Conservation (phyloP, 2,329 filamentous ascomycete species). For the Aspergillus japonicus region DNA sequence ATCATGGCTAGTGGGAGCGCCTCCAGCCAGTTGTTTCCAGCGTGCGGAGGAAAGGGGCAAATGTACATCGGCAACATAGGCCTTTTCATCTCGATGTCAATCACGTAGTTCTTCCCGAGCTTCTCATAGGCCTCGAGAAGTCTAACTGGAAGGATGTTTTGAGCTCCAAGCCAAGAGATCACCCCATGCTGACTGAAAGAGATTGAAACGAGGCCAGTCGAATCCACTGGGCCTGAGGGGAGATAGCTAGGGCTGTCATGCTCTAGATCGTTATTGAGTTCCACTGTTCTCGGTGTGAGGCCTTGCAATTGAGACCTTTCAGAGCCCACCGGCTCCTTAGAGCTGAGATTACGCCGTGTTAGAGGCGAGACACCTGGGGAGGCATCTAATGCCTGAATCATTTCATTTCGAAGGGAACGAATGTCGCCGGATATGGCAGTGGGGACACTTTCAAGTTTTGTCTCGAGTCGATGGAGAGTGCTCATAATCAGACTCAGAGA, state of each 20-base stretch:
- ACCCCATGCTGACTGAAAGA: constrained; percentile 55
- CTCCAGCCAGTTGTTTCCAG: constrained; percentile 46
- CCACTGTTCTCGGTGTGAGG: constrained; percentile 30
- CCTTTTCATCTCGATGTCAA: constrained; percentile 50
- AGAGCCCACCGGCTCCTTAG: constrained; percentile 11
- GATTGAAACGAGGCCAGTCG: constrained; percentile 39
- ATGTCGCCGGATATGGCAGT: constrained; percentile 31
- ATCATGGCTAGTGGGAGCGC: constrained; percentile 49
- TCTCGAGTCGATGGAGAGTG: constrained; percentile 53
- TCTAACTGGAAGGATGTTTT: constrained; percentile 43
- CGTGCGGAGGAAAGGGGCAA: constrained; percentile 37
- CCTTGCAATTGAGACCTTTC: constrained; percentile 19
- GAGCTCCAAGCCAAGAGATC: constrained; percentile 50
- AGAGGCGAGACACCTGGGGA: constrained; percentile 15
- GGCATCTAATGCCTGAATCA: constrained; percentile 19
- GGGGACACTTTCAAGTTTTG: constrained; percentile 52
- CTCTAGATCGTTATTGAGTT: constrained; percentile 31
- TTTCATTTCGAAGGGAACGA: constrained; percentile 32
- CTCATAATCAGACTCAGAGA: constrained; percentile 57
- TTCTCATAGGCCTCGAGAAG: constrained; percentile 39
- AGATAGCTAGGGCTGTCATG: constrained; percentile 23
- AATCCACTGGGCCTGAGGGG: constrained; percentile 25
- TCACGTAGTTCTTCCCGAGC: constrained; percentile 51
- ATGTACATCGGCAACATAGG: constrained; percentile 44
- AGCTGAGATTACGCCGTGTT: constrained; percentile 15